Evolutionary conservation across 345 rosid species (phyloP), one percentile per base, ranked within the genome.

Genomic region (Arabidopsis suecica): DNA sequence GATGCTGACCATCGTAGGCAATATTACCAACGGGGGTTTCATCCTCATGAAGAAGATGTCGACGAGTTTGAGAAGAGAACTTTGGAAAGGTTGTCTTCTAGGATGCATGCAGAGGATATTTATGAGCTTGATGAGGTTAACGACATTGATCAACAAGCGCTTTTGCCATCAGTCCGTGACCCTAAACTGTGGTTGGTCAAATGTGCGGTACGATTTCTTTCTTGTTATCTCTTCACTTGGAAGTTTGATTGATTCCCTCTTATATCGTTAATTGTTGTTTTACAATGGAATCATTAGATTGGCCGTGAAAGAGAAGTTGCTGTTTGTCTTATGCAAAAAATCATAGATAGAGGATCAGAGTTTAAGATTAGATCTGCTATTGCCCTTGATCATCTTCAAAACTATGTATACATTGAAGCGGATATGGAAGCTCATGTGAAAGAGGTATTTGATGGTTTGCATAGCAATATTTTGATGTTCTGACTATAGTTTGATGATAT

Each of bases 251-350:
- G 34, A 49, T 34, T 37, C 41, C 41, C 37, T 37, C 11, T 0
- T 37, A 8, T 28, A 55, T 51, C 9, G 8, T 32, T 22, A 36
- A 50, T 22, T 23, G 45, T 1, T 9, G 8, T 38, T 37, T 37
- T 33, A 68, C 37, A 6, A 23, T 48, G 22, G 32, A 49, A 25
- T 71, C 71, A 44, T 23, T 78, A 93, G 98, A 88, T 88, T 88
- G 98, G 98, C 36, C 93, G 77, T 57, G 98, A 93, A 73, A 82
- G 97, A 71, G 98, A 93, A 79, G 85, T 86, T 22, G 98, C 88
- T 44, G 89, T 85, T 65, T 93, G 96, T 77, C 84, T 93, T 10
- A 89, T 93, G 98, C 96, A 93, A 73, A 93, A 91, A 78, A 79
- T 18, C 75, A 82, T 93, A 48, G 97, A 93, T 81, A 89, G 75